Evolutionary conservation across 768 basidiomycete species (phyloP), one percentile per base, ranked within the genome.

Genomic region (Podaxis sp.): DNA sequence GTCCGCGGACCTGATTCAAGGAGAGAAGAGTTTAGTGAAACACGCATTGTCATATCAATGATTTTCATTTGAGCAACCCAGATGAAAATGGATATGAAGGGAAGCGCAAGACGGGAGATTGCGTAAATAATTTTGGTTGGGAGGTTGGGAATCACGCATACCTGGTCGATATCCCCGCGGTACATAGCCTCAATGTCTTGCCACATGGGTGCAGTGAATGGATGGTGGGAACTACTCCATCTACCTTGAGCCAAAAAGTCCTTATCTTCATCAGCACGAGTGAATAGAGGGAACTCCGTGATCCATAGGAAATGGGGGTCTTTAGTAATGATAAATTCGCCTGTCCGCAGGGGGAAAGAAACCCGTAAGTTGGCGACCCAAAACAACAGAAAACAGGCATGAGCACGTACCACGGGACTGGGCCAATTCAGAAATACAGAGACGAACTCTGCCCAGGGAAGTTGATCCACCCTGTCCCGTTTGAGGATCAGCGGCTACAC

Each of bases 161-260:
- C 84, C 66, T 77, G 72, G 55, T 86, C 84, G 50, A 89, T 75
- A 66, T 85, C 78, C 38, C 91, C 93, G 44, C 76, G 76, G 68
- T 89, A 88, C 75, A 98, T 78, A 38, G 84, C 82, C 50, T 85
- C 79, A 25, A 96, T 79, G 72, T 98, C 95, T 72, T 96, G 84
- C 80, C 80, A 90, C 86, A 95, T 91, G 21, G 95, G 95, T 7
- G 95, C 95, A 11, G 95, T 98, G 74, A 98, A 98, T 2, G 95
- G 95, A 73, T 98, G 95, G 68, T 98, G 95, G 2, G 92, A 87
- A 64, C 90, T 91, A 64, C 91, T 90, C 91, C 93, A 96, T 67
- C 94, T 81, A 32, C 95, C 95, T 59, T 86, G 82, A 3, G 93
- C 90, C 32, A 94, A 74, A 69, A 88, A 84, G 38, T 91, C 87